Base-by-base conservation (phyloP, 2,329 filamentous ascomycete species). In the Thelonectria olida region DNA sequence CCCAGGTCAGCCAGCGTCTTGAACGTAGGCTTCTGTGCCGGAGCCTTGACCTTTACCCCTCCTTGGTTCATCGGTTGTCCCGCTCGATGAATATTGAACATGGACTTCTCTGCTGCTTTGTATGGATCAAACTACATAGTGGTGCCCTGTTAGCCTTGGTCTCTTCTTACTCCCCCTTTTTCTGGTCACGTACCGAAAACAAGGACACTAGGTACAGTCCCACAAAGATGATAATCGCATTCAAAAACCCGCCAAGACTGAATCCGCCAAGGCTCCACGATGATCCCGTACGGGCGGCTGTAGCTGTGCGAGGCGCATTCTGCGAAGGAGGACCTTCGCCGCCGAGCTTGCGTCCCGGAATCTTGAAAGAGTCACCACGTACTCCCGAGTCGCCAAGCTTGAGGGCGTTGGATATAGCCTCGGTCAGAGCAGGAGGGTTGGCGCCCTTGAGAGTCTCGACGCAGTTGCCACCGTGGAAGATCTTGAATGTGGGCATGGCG, bases 401-500 rank as follows among this genome's bases (percentile, higher is more conserved):
- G 52, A 88, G 80, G 4, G 86, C 87, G 74, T 91, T 91, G 71
- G 90, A 89, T 66, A 97, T 89, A 22, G 92, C 92, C 57, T 88
- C 85, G 34, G 89, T 90, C 42, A 99, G 87, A 52, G 88, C 89
- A 10, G 88, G 84, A 1, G 89, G 86, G 80, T 97, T 92, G 31
- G 94, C 93, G 70, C 96, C 96, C 72, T 87, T 85, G 73, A 97
- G 88, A 28, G 91, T 93, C 67, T 92, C 86, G 73, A 92, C 85
- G 71, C 90, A 87, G 66, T 85, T 82, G 70, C 90, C 90, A 74
- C 87, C 88, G 80, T 92, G 90, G 84, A 93, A 94, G 78, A 98
- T 89, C 76, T 97, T 87, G 80, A 99, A 98, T 53, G 96, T 98
- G 6, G 96, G 96, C 89, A 97, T 94, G 66, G 93, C 92, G 72